Evolutionary conservation across 257 asterid genomes (phyloP).

Genomic region (Galeopsis tetrahit): DNA sequence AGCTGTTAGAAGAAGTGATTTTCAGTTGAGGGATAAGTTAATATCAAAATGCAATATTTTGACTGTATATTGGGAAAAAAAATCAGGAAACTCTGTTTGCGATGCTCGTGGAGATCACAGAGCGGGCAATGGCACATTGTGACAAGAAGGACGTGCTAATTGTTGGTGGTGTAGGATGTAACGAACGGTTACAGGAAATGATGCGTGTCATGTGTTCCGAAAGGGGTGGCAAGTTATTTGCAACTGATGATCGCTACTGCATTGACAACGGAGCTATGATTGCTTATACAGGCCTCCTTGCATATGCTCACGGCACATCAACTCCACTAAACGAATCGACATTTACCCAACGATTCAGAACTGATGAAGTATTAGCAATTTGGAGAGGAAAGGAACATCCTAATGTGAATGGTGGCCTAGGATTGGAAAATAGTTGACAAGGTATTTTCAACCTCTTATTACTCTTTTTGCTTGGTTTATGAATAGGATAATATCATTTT

Average conservation of each 20-base stretch:
- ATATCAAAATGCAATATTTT: not conserved
- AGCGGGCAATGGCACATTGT: conserved; percentile 96
- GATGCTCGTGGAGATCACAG: conserved; percentile 98
- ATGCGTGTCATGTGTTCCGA: conserved; percentile 92
- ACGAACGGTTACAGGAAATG: conserved; percentile 89
- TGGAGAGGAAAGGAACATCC: conserved; percentile 85
- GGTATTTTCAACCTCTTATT: conserved; percentile 27
- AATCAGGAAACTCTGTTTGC: conserved; percentile 87
- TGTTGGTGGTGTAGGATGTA: conserved; percentile 99
- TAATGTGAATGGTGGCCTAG: conserved; percentile 24
- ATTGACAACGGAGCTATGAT: conserved; percentile 98
- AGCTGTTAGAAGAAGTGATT: no score
- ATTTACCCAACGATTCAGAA: conserved; percentile 89
- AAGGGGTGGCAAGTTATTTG: conserved; percentile 81
- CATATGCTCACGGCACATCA: conserved; percentile 70
- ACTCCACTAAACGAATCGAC: conserved; percentile 86
- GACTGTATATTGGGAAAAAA: not conserved
- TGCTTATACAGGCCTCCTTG: conserved; percentile 94
- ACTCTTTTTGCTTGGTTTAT: not conserved
- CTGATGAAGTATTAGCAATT: conserved; percentile 89
- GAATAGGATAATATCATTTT: not conserved
- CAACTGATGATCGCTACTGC: conserved; percentile 95
- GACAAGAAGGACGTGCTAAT: conserved; percentile 88
- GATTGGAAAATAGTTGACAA: conserved; percentile 28
- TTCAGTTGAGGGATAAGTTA: not conserved